phyloP scores from a whole-genome alignment of 441 rosid genomes.

The Bruguiera hainesii region DNA sequence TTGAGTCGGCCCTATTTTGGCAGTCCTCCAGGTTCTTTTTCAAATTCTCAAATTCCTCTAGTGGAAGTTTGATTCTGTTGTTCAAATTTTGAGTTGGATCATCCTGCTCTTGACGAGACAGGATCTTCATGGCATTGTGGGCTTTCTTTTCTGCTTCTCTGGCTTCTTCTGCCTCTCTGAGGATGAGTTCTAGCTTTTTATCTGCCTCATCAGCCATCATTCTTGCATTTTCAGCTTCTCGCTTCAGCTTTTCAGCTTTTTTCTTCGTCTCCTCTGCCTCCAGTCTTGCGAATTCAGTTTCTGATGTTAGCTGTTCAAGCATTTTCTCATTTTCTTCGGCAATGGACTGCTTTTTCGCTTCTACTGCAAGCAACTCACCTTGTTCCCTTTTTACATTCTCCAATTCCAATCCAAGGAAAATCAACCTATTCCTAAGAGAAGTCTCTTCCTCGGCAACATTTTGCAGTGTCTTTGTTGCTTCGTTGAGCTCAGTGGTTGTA shows the following conservation, averaged over 20 bases:
- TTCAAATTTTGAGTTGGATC: constrained; percentile 20
- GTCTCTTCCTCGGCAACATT: constrained; percentile 59
- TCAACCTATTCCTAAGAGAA: constrained; percentile 40
- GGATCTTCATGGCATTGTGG: constrained; percentile 42
- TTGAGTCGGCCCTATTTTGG: constrained; percentile 32
- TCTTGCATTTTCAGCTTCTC: constrained; percentile 41
- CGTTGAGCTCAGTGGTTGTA: constrained; percentile 56
- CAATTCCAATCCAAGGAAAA: constrained; percentile 41
- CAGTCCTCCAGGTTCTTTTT: constrained; percentile 51
- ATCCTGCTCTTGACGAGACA: constrained; percentile 31
- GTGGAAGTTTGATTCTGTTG: constrained; percentile 45
- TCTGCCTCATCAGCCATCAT: constrained; percentile 36
- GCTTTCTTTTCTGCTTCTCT: constrained; percentile 48
- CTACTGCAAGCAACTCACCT: constrained; percentile 25
- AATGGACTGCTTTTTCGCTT: constrained; percentile 29
- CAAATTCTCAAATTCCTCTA: constrained; percentile 49
- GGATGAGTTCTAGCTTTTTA: constrained; percentile 38
- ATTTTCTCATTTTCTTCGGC: constrained; percentile 1
- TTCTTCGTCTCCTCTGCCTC: constrained; percentile 53
- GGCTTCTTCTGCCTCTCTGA: constrained; percentile 48
- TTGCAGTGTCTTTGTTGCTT: constrained; percentile 62
- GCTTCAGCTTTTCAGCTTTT: constrained; percentile 33
- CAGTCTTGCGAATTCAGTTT: constrained; percentile 40
- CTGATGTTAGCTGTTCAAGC: constrained; percentile 35
- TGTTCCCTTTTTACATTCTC: constrained; percentile 50